Conservation (phyloP, 352 stramenopile genomes). For the Pythium scleroteichum region DNA sequence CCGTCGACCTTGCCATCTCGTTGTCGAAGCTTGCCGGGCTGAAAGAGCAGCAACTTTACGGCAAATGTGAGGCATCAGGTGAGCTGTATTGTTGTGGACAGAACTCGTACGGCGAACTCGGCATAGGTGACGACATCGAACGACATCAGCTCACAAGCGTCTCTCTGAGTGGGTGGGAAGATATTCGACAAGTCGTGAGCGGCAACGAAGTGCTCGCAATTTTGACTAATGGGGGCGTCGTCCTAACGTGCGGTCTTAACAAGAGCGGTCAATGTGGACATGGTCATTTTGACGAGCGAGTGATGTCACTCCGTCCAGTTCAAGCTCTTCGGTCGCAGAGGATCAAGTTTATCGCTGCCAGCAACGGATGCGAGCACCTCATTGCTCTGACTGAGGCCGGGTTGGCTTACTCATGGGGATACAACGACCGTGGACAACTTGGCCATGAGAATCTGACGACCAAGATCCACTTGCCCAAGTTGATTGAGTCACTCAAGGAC, state of each 20-base stretch:
- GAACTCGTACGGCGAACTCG: conserved; percentile 88
- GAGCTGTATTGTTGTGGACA: conserved; percentile 88
- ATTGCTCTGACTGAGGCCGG: conserved; percentile 82
- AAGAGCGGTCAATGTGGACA: conserved; percentile 89
- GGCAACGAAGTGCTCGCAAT: conserved; percentile 83
- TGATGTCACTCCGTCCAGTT: conserved; percentile 82
- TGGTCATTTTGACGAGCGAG: conserved; percentile 84
- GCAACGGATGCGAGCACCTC: conserved; percentile 89
- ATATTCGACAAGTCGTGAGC: conserved; percentile 82
- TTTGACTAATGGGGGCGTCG: conserved; percentile 78
- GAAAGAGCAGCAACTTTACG: conserved; percentile 87
- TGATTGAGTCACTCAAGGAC: conserved; percentile 83
- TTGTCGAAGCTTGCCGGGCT: conserved; percentile 71
- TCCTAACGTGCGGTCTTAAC: conserved; percentile 85
- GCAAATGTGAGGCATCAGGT: conserved; percentile 79
- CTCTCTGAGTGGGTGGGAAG: conserved; percentile 76
- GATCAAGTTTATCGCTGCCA: conserved; percentile 82
- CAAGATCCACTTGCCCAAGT: conserved; percentile 83
- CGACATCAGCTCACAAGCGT: conserved; percentile 78
- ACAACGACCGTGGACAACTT: conserved; percentile 86
- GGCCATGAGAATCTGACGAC: conserved; percentile 83
- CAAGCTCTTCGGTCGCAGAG: conserved; percentile 75
- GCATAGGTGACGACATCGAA: conserved; percentile 84
- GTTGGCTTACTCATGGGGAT: conserved; percentile 85
- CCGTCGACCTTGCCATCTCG: conserved; percentile 54